These are phyloP conservation scores for Capsicum rhomboideum DNA, from an alignment of 257 asterid genomes.

Conservation along the genomic window DNA sequence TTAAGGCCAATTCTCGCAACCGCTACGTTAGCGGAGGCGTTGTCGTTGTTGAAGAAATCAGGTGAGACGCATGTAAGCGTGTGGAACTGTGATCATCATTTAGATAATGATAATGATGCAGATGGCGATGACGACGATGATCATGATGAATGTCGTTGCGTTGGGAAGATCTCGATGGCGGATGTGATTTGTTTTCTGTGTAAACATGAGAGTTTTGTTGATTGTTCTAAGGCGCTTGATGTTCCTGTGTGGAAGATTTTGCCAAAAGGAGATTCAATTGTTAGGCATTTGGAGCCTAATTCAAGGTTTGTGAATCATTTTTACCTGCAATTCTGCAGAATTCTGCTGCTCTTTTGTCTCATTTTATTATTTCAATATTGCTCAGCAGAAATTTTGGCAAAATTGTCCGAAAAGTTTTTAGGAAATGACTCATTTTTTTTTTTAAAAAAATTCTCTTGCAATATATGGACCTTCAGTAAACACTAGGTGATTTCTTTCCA, in stretches of 20 bases:
- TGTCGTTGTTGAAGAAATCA: conserved; percentile 39
- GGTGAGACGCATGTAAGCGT: conserved; percentile 50
- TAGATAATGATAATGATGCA: too few species aligned
- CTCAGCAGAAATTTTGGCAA: too few species aligned
- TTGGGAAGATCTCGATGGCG: conserved; percentile 56
- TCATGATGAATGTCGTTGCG: conserved; percentile 24
- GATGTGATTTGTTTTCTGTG: conserved; percentile 68
- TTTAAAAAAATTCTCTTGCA: too few species aligned
- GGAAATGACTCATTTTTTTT: too few species aligned
- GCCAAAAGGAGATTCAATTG: conserved; percentile 28
- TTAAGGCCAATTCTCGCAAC: conserved; percentile 36
- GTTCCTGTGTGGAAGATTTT: conserved; percentile 42
- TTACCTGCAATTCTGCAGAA: too few species aligned
- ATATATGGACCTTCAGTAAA: too few species aligned
- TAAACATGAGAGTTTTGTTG: conserved; percentile 35
- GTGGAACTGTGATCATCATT: conserved; percentile 32
- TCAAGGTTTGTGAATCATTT: conserved; percentile 75
- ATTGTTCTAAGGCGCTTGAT: conserved; percentile 54
- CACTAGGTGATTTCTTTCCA: too few species aligned
- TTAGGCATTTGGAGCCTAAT: conserved; percentile 53
- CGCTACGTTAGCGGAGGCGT: conserved; percentile 42
- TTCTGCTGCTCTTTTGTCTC: too few species aligned
- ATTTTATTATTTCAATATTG: too few species aligned
- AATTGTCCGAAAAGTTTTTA: too few species aligned
- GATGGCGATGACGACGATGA: too few species aligned